Evolutionary conservation across 2,329 filamentous ascomycete species (phyloP), one percentile per base, ranked within the genome.

Genomic region (Diaporthe vexans): DNA sequence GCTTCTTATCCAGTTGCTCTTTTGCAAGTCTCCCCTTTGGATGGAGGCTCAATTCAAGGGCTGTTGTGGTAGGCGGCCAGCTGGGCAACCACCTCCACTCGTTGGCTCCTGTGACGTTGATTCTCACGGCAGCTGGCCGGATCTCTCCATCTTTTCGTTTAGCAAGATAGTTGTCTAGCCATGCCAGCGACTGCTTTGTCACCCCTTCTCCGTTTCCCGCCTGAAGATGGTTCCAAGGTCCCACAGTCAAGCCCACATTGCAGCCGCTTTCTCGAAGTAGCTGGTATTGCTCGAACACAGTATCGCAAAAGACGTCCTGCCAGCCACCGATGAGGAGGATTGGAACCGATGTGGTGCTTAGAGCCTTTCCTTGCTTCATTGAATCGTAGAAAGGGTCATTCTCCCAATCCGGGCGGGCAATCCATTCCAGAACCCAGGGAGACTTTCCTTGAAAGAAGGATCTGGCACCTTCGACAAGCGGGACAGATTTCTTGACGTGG

Each of bases 31-130:
- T 29, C 21, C 73, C 70, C 11, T 67, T 58, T 1, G 75, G 11
- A 6, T 48, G 48, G 8, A 77, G 63, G 15, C 56, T 73, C 15
- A 77, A 35, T 52, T 74, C 72, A 7, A 69, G 17, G 13, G 73
- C 33, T 11, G 61, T 56, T 1, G 70, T 75, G 1, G 57, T 19
- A 21, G 76, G 76, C 1, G 77, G 76, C 77, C 77, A 76, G 33
- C 56, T 70, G 8, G 74, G 10, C 10, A 75, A 17, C 56, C 73
- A 74, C 29, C 69, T 69, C 74, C 72, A 76, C 21, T 76, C 72
- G 29, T 72, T 69, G 43, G 17, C 35, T 8, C 72, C 72, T 24
- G 73, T 76, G 46, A 76, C 43, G 1, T 69, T 29, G 54, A 74
- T n/a, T 15, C n/a, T 67, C 33, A 71, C 73, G 17, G 72, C 48